phyloP scores from a whole-genome alignment of 106 monocot species.

The Dioscorea dumetorum region DNA sequence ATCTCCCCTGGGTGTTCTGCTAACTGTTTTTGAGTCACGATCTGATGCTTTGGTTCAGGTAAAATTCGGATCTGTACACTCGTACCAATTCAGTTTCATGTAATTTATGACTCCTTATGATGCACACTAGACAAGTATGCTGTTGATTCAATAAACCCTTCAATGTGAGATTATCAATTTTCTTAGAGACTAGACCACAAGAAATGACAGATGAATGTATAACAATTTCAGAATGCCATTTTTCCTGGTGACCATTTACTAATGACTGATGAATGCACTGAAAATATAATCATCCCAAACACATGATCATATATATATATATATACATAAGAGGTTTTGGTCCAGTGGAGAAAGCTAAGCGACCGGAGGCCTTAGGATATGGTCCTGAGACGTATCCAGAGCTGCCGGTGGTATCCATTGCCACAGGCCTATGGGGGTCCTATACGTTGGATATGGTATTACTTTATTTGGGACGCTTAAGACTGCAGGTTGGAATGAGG shows the following conservation, averaged over 20 bases:
- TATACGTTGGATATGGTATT: slow-evolving; percentile 31
- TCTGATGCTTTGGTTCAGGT: slow-evolving; percentile 99
- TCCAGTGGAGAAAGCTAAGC: slow-evolving; percentile 22
- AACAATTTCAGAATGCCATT: no score
- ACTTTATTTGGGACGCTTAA: slow-evolving; percentile 19
- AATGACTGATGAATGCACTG: no score
- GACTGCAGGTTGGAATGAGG: slow-evolving; percentile 19
- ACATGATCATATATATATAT: no score
- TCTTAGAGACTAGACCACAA: no score
- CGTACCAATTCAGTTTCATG: not conserved
- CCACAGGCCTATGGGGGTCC: slow-evolving; percentile 46
- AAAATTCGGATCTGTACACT: not conserved
- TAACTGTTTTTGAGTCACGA: slow-evolving; percentile 93
- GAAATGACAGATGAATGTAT: no score
- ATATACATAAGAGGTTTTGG: no score
- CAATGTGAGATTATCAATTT: no score
- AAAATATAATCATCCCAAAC: no score
- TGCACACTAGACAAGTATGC: no score
- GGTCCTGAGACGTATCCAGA: slow-evolving; percentile 74
- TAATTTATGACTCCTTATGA: not conserved
- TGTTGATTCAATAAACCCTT: not conserved
- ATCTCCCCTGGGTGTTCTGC: slow-evolving; percentile 72
- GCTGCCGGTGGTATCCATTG: slow-evolving; percentile 70
- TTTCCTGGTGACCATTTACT: no score
- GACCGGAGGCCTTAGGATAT: slow-evolving; percentile 67